phyloP scores from a whole-genome alignment of 306 rosid genomes.

The Mucuna pruriens region DNA sequence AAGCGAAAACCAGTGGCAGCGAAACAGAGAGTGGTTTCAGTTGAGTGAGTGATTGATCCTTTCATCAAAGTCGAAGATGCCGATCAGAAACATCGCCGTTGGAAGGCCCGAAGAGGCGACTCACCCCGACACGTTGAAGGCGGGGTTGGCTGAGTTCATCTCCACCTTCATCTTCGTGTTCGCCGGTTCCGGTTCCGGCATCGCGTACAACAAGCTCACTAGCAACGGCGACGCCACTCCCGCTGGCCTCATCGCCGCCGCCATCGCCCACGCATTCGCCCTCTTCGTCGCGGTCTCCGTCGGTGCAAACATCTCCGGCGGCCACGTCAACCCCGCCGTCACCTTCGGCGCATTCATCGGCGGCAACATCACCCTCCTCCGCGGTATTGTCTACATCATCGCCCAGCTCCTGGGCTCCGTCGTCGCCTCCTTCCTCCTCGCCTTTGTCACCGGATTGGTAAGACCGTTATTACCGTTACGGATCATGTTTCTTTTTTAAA shows the following conservation, averaged over 20 bases:
- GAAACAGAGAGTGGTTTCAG: slow-evolving; percentile 1
- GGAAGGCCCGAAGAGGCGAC: slow-evolving; percentile 67
- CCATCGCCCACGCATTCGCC: slow-evolving; percentile 79
- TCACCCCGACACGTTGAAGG: slow-evolving; percentile 72
- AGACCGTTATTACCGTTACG: slow-evolving; percentile 18
- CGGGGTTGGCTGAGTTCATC: slow-evolving; percentile 81
- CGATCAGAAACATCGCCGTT: slow-evolving; percentile 70
- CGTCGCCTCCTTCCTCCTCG: slow-evolving; percentile 68
- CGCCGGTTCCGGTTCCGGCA: slow-evolving; percentile 86
- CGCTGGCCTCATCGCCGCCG: slow-evolving; percentile 67
- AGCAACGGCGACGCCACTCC: slow-evolving; percentile 56
- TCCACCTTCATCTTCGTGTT: slow-evolving; percentile 91
- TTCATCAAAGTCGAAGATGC: slow-evolving; percentile 51
- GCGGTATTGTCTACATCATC: slow-evolving; percentile 77
- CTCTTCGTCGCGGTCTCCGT: slow-evolving; percentile 86
- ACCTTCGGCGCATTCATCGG: slow-evolving; percentile 89
- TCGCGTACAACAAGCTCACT: slow-evolving; percentile 86
- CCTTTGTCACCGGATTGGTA: slow-evolving; percentile 64
- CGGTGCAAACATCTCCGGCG: slow-evolving; percentile 85
- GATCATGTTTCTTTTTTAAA: not conserved
- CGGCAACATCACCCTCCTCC: slow-evolving; percentile 78
- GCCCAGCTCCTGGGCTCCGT: slow-evolving; percentile 89
- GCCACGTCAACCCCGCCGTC: slow-evolving; percentile 96
- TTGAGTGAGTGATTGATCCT: not conserved
- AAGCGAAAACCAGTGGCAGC: slow-evolving; percentile 19